Evolutionary conservation across 225 moss, liverwort and hornwort genomes (phyloP), one percentile per base, ranked within the genome.

Genomic region (Sphagnum tenellum): DNA sequence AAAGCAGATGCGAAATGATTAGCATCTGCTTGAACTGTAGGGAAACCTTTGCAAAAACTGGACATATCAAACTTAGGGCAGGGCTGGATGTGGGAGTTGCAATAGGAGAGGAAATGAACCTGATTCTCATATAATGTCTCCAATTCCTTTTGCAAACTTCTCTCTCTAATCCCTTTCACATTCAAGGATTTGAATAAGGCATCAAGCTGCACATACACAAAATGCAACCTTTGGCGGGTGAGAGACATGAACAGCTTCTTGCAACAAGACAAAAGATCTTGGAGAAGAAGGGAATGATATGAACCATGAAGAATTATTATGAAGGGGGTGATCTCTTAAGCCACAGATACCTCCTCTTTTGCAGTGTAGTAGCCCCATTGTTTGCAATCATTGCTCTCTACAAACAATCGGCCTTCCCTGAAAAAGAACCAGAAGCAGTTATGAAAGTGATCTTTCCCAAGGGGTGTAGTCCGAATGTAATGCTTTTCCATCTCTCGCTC

Each of bases 361-460:
- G 89, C 98, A 77, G 83, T 74, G 52, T 90, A 98, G 72, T 93
- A 98, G 59, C 98, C 89, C 98, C 98, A 98, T 49, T 79, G 81
- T 51, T 49, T 69, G 8, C 83, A 93, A 71, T 87, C 82, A 4
- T 89, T 83, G 72, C 89, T 86, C 75, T 98, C 98, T 54, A 98
- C 98, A 78, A 98, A 98, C 11, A 98, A 59, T 29, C 98, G 87
- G 63, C 98, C 93, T 75, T 98, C 98, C 72, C 90, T 83, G 56
- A 70, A 45, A 58, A 93, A 98, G 72, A 90, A 98, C 98, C 98
- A 98, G 63, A 85, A 93, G 60, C 83, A 81, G 70, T 98, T 98
- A 57, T 89, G 83, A 58, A 87, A 80, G 46, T 90, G 89, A 73
- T 98, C 98, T 77, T 93, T 93, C 55, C 98, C 98, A 47, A 98